phyloP scores from a whole-genome alignment of 495 filamentous ascomycete genomes.

The Chaetomidium leptoderma region DNA sequence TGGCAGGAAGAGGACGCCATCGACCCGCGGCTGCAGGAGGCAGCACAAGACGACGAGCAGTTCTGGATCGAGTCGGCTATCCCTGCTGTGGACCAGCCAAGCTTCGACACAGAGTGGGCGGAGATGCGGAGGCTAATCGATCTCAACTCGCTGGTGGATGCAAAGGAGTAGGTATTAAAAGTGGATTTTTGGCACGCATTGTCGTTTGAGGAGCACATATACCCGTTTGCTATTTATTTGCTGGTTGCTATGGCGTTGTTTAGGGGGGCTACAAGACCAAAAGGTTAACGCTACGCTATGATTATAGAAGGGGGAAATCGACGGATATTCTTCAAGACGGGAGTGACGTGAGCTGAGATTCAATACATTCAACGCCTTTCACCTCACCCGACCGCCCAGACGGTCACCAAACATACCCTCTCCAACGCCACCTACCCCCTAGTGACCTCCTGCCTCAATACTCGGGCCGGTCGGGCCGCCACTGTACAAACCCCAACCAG shows the following conservation, averaged over 20 bases:
- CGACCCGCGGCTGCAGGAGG: conserved; percentile 19
- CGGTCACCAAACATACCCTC: neutral
- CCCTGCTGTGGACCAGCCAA: conserved; percentile 10
- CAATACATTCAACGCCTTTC: no score
- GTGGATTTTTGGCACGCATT: conserved; percentile 3
- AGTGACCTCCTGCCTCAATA: neutral
- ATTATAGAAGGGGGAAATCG: neutral
- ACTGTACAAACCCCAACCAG: neutral
- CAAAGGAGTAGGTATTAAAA: conserved; percentile 5
- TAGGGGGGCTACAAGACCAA: neutral
- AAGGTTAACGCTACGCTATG: neutral
- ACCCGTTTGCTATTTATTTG: conserved; percentile 14
- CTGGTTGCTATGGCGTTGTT: neutral
- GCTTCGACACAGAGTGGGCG: conserved; percentile 33
- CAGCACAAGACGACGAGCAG: neutral
- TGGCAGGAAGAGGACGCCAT: conserved; percentile 9
- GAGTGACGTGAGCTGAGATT: neutral
- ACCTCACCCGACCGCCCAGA: neutral
- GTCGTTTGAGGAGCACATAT: conserved; percentile 12
- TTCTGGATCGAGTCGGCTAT: conserved; percentile 16
- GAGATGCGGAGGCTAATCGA: conserved; percentile 39
- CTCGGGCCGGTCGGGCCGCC: neutral
- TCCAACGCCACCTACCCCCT: neutral
- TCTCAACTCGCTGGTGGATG: conserved; percentile 20
- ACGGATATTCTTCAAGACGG: neutral